Evolutionary conservation across 2,329 filamentous ascomycete genomes (phyloP), one percentile per base, ranked within the genome.

Genomic region (Diaporthe ampelina): DNA sequence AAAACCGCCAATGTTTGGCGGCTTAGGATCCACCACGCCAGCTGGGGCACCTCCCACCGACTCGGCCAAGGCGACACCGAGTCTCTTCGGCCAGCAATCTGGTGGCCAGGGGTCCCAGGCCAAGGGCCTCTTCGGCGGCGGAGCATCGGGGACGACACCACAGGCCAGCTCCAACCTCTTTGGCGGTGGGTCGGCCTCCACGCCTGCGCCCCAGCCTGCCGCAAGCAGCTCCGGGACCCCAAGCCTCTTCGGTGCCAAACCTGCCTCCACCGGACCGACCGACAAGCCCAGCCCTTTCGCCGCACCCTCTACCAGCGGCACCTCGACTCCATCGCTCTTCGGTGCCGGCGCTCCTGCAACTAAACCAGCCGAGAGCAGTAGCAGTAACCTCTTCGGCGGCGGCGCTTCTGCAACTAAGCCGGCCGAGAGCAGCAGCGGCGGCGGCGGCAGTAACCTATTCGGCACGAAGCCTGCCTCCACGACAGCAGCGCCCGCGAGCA

Each of bases 11-110:
- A 75, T 84, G 70, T 86, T 89, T 72, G 77, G 79, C 35, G 77
- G 81, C n/a, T 78, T 89, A 45, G 82, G 84, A 71, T 90, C 88
- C 24, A 90, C 88, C 3, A 90, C 89, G 48, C 88, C 89, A 21
- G 88, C 88, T 29, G 89, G 89, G 48, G 85, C 86, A n/a, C 89
- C 89, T 72, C 88, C 88, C 0, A 78, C 83, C 7, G 84, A 82
- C 37, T 77, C 79, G 17, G 77, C 77, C 76, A 78, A 65, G 70
- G 65, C 56, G 35, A 59, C 73, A 29, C 52, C 67, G 17, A 61
- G 52, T 48, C 65, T 78, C 37, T 78, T 77, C 56, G 63, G 72
- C 50, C 68, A 63, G 58, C 73, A 57, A 61, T 52, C 70, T n/a
- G 26, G 69, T 17, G 72, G 58, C 13, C 72, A 75, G 56, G 67